Conservation (phyloP, 2,329 filamentous ascomycete species). For the Neonectria neomacrospora region DNA sequence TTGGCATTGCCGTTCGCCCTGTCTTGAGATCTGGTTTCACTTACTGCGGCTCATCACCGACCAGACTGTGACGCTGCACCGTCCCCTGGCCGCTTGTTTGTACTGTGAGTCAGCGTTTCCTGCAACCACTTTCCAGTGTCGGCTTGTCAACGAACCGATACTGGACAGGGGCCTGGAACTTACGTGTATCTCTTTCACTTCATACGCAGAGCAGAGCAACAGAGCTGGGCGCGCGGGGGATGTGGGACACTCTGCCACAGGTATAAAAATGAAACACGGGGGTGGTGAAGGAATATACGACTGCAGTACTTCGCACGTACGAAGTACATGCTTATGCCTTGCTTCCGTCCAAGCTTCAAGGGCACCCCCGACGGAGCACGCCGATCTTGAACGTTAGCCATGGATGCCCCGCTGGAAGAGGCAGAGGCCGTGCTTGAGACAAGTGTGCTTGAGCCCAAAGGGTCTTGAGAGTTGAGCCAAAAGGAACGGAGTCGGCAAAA, state of each 20-base stretch:
- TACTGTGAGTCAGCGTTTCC: conserved; percentile 16
- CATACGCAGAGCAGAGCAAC: neutral
- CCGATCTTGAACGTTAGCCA: conserved; percentile 34
- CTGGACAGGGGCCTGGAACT: conserved; percentile 5
- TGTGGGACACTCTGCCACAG: conserved; percentile 19
- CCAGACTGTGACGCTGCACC: conserved; percentile 2
- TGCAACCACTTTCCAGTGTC: conserved; percentile 22
- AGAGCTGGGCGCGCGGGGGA: conserved; percentile 13
- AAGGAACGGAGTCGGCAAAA: conserved; percentile 12
- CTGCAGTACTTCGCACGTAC: conserved; percentile 1
- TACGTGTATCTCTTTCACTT: conserved; percentile 2
- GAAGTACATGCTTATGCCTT: conserved; percentile 2
- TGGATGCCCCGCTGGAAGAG: neutral
- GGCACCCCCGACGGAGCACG: conserved; percentile 23
- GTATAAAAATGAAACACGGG: conserved; percentile 24
- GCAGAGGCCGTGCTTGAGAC: conserved; percentile 22
- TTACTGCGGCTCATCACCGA: conserved; percentile 18
- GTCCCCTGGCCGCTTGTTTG: conserved; percentile 5
- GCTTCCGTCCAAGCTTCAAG: conserved; percentile 26
- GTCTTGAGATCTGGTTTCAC: conserved; percentile 22
- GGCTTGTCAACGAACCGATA: conserved; percentile 15
- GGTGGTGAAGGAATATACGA: conserved; percentile 3
- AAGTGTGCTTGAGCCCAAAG: neutral
- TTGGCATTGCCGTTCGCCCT: conserved; percentile 10
- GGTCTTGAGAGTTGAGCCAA: neutral